Base-by-base conservation (phyloP, 371 early-diverging fungal genomes). In the Rozella allomycis region DNA sequence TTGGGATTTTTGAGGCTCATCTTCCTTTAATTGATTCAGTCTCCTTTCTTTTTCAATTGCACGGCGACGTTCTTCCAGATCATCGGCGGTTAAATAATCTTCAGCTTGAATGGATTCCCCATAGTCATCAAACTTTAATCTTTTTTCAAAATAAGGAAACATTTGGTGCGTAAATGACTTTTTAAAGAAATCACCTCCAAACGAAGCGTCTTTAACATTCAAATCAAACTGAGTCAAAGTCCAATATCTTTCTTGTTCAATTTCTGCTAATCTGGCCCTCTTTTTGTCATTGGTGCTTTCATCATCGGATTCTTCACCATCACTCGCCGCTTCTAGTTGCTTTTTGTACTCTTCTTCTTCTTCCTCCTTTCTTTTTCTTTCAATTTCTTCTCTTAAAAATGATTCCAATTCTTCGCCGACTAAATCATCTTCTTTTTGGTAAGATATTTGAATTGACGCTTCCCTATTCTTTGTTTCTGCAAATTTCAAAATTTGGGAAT, bases 121-220 rank as follows among this genome's bases (percentile, higher is more conserved):
- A 59, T 90, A 93, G 38, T 88, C 90, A 40, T 88, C 91, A 35
- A 78, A 69, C 46, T 68, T 66, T 32, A 71, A 70, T 34, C 72
- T 53, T 30, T 66, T 61, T 38, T 88, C 90, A 5, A 58, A 45
- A 37, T 67, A 78, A 0, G 93, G 93, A 47, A 77, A 93, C 87
- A 85, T 83, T 30, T 69, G 75, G 11, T 63, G 55, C 34, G 33
- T 25, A 4, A 30, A 14, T 12, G 35, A 23, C 23, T 30, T 78
- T 74, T 39, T 80, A 52, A 77, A 77, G 48, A 77, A 77, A 1
- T 73, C 72, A 19, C 71, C 69, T 3, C 57, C 58, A 29, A 67
- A 56, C 8, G 55, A 61, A 2, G 58, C 55, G 36, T 80, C 78
- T 37, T 70, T 59, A 31, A 83, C 70, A 39, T 83, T 76, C 8